Evolutionary conservation across 306 rosid genomes (phyloP), one percentile per base, ranked within the genome.

Genomic region (Oemleria cerasiformis): DNA sequence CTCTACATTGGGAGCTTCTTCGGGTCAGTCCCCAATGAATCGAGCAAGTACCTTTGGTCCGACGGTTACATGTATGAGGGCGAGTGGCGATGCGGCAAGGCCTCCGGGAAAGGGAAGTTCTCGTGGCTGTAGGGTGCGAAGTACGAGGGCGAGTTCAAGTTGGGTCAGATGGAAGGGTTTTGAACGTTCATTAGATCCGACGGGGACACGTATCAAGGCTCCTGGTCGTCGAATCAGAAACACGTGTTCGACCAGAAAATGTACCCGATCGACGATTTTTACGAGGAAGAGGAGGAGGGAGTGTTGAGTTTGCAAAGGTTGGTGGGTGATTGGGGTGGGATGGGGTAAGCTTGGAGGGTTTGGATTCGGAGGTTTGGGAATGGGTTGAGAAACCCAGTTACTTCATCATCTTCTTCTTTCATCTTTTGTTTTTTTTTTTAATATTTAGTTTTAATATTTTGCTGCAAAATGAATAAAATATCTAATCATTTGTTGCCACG

Each of bases 51-150:
- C 44, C 53, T 88, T 30, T 95, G 99, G 99, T 80, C 73, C 0
- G 99, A 95, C 79, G 97, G 99, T 6, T 95, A 96, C 77, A 85
- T 91, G 96, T 91, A 95, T 78, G 96, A 88, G 43, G 99, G 99
- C 0, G 96, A 88, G 34, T 95, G 99, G 99, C 86, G 87, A 69
- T 73, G 82, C 48, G 99, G 99, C 1, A 95, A 95, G 44, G 97
- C 96, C 57, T 90, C 91, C 1, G 97, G 96, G 0, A 95, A 86
- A 40, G 99, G 99, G 0, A 91, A 80, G 42, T 89, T 95, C 84
- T 95, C 97, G 2, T 95, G 97, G 99, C 96, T 97, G 19, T 88
- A 96, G 0, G 97, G 99, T 0, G 97, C 99, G 0, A 88, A 96
- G 4, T 89, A 91, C 79, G 90, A 89, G 75, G 99, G 99, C 0